phyloP scores from a whole-genome alignment of 139 green algal genomes.

The Micractinium sp. region DNA sequence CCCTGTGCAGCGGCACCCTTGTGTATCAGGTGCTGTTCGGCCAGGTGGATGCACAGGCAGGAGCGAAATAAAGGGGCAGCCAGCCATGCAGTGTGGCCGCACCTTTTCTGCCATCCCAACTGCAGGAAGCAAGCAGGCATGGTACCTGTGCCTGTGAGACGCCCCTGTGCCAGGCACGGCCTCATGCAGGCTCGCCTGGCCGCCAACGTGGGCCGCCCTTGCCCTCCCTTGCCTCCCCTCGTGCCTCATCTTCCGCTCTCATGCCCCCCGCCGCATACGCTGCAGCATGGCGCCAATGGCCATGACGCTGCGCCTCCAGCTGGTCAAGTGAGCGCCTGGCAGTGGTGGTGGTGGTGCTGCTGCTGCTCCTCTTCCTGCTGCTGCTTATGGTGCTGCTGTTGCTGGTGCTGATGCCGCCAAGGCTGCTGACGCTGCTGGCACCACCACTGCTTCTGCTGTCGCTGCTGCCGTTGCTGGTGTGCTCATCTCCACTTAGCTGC shows the following conservation, averaged over 20 bases:
- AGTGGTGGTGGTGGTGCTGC: too few species aligned
- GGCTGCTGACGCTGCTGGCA: neutral
- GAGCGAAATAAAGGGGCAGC: too few species aligned
- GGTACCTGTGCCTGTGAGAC: neutral
- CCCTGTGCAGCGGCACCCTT: too few species aligned
- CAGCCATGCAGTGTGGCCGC: neutral
- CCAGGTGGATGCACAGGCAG: too few species aligned
- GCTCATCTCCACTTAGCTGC: neutral
- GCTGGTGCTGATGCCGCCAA: neutral
- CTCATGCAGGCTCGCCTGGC: too few species aligned
- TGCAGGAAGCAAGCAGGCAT: too few species aligned
- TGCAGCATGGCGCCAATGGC: constrained; percentile 53
- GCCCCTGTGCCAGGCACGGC: neutral
- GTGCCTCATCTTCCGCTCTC: neutral
- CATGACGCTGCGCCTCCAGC: constrained; percentile 39
- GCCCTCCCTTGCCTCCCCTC: too few species aligned
- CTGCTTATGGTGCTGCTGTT: neutral
- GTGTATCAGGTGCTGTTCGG: too few species aligned
- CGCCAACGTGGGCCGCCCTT: too few species aligned
- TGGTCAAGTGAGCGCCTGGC: constrained; percentile 15
- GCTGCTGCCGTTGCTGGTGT: neutral
- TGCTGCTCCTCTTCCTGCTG: neutral
- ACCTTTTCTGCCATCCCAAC: neutral
- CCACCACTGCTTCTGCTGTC: neutral
- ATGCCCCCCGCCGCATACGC: neutral